phyloP scores from a whole-genome alignment of 2,329 filamentous ascomycete species.

The Stemphylium beticola region DNA sequence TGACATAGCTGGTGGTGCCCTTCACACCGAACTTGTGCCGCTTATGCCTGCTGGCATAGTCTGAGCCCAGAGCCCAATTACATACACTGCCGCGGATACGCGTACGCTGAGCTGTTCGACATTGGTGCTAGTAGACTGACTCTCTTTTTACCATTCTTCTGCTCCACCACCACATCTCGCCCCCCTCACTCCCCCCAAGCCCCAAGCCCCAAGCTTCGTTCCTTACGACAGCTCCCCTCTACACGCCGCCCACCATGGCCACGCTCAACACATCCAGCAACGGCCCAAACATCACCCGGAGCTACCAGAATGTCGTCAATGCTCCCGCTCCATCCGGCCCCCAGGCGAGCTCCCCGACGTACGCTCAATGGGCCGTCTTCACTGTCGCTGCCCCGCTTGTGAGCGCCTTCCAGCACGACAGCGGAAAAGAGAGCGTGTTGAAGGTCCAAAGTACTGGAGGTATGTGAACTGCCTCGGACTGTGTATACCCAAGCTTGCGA shows the following conservation, averaged over 20 bases:
- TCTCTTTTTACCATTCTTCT: neutral
- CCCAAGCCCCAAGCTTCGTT: constrained; percentile 10
- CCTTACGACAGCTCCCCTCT: constrained; percentile 15
- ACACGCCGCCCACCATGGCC: constrained; percentile 67
- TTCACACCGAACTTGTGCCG: constrained; percentile 9
- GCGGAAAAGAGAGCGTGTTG: constrained; percentile 89
- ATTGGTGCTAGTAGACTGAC: neutral
- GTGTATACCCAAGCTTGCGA: neutral
- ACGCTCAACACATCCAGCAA: constrained; percentile 63
- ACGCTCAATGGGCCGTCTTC: constrained; percentile 92
- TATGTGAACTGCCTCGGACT: constrained; percentile 49
- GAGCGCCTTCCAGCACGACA: constrained; percentile 87
- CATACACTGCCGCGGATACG: constrained; percentile 11
- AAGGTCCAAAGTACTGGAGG: constrained; percentile 93
- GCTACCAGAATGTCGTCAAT: constrained; percentile 71
- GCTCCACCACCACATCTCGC: neutral
- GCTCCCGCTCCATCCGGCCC: constrained; percentile 62
- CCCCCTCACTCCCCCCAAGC: constrained; percentile 2
- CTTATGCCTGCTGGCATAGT: constrained; percentile 1
- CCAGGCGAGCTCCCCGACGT: constrained; percentile 74
- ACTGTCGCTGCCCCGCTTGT: constrained; percentile 89
- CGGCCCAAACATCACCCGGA: constrained; percentile 60
- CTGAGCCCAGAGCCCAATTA: constrained; percentile 8
- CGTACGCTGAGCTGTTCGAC: constrained; percentile 14
- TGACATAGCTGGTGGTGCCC: constrained; percentile 17